Conservation (phyloP, 2,329 filamentous ascomycete species). For the Atkinsonella hypoxylon region DNA sequence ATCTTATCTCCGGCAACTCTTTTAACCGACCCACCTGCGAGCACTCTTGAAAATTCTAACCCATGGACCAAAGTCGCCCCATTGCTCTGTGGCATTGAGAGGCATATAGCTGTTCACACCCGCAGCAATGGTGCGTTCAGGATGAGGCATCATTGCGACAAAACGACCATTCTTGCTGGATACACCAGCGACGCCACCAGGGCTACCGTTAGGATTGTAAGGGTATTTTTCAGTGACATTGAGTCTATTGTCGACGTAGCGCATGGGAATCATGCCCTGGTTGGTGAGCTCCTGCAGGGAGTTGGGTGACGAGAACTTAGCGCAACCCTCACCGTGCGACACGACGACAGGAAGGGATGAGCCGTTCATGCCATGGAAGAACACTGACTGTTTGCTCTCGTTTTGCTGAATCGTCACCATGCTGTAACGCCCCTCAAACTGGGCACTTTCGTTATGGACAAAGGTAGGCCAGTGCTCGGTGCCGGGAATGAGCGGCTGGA, state of each 20-base stretch:
- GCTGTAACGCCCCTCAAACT: conserved; percentile 79
- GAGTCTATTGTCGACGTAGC: conserved; percentile 74
- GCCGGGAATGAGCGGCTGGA: conserved; percentile 75
- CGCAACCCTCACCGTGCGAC: conserved; percentile 84
- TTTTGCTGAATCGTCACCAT: conserved; percentile 69
- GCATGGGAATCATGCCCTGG: conserved; percentile 60
- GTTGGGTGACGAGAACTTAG: conserved; percentile 49
- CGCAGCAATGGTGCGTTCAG: conserved; percentile 75
- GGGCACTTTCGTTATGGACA: conserved; percentile 70
- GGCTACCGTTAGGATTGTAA: conserved; percentile 76
- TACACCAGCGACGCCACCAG: conserved; percentile 69
- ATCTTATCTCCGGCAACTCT: not conserved
- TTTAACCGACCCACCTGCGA: conserved; percentile 68
- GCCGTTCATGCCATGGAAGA: conserved; percentile 79
- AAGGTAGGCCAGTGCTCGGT: conserved; percentile 75
- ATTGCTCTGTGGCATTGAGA: conserved; percentile 41
- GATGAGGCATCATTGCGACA: conserved; percentile 86
- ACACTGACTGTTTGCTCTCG: conserved; percentile 52
- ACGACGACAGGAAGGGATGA: conserved; percentile 75
- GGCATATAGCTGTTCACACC: conserved; percentile 69
- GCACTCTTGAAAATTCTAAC: conserved; percentile 77
- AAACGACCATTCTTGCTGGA: conserved; percentile 67
- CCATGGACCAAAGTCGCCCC: conserved; percentile 81
- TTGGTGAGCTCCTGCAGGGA: conserved; percentile 44
- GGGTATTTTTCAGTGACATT: conserved; percentile 73